Conservation (phyloP, 2,329 filamentous ascomycete genomes). For the Diaporthe sp. region DNA sequence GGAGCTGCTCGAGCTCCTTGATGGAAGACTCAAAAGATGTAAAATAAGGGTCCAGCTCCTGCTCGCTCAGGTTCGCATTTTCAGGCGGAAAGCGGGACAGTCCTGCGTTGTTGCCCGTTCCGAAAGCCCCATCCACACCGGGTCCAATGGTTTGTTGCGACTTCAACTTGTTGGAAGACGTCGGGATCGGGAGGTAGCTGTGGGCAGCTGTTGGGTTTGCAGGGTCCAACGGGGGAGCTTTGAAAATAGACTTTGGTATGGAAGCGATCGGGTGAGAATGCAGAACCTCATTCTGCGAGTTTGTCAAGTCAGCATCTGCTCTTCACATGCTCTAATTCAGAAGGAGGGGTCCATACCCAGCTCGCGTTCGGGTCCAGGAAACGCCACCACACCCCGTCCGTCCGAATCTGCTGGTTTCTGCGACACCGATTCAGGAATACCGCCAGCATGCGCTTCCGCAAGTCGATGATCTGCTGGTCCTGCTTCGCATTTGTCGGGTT, state of each 20-base stretch:
- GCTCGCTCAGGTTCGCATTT: conserved; percentile 80
- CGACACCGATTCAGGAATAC: conserved; percentile 96
- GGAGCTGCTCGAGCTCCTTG: conserved; percentile 86
- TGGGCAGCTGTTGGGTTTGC: conserved; percentile 93
- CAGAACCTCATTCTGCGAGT: conserved; percentile 85
- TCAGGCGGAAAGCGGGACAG: conserved; percentile 87
- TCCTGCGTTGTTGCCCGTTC: conserved; percentile 63
- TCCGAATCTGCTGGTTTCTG: conserved; percentile 89
- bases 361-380: conserved; percentile 98
- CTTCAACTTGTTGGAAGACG: conserved; percentile 87
- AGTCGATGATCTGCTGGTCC: conserved; percentile 94
- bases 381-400: conserved; percentile 97
- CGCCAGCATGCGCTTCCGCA: conserved; percentile 95
- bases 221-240: conserved; percentile 93
- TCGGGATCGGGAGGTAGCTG: conserved; percentile 86
- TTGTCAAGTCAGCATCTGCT: conserved; percentile 44
- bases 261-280: conserved; percentile 90
- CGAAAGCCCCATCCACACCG: conserved; percentile 42
- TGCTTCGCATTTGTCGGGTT: conserved; percentile 99
- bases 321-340: background rate
- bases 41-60: conserved; percentile 96
- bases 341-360: conserved; percentile 76
- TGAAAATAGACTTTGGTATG: conserved; percentile 92
- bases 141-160: conserved; percentile 53
- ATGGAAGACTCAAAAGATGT: conserved; percentile 92